Evolutionary conservation across 345 rosid species (phyloP), one percentile per base, ranked within the genome.

Genomic region (Rhodamnia argentea): DNA sequence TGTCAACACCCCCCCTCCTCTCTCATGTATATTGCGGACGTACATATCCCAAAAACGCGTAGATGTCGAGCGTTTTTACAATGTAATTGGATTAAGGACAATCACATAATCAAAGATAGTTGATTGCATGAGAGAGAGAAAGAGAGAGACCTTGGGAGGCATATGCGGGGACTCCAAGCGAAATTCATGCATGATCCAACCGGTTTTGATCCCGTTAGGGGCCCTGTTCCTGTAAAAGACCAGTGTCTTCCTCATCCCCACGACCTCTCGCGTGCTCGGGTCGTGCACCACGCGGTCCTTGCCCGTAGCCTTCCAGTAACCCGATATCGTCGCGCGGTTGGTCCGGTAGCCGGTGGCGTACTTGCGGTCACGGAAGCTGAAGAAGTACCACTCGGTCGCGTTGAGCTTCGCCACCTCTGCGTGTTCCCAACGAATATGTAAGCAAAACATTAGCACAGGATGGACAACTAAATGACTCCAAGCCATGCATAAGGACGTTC

Each of bases 131-230:
- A 11, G 3, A 60, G 26, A 60, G 18, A 40, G 47, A 44, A 20
- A 83, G 70, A 87, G 52, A 83, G n/a, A 53, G 54, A 97, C 99
- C 98, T 96, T 95, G 37, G 99, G 99, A 83, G 97, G 97, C 96
- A 95, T 92, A n/a, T 93, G 97, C 83, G 97, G 98, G 87, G 96
- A 90, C 88, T 96, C 97, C 90, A 97, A 88, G 53, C 99, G 96
- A 75, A 95, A 97, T 92, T 97, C 99, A 87, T 97, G 96, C 99
- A 97, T 97, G 87, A 97, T 97, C 99, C 99, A 97, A 59, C 99
- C 95, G 44, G 97, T 93, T 51, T 98, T 93, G 86, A 94, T 93
- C 26, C 99, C 99, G 88, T 96, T 97, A 24, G 99, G 99, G 75
- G 99, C 99, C 91, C 95, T 97, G 5, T 98, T 98, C 4, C 95